Percentiles rank a stretch among this genome's conserved stretches.
Evolutionary conservation across 768 basidiomycete species (phyloP).

Genomic region (Boletus huronensis): DNA sequence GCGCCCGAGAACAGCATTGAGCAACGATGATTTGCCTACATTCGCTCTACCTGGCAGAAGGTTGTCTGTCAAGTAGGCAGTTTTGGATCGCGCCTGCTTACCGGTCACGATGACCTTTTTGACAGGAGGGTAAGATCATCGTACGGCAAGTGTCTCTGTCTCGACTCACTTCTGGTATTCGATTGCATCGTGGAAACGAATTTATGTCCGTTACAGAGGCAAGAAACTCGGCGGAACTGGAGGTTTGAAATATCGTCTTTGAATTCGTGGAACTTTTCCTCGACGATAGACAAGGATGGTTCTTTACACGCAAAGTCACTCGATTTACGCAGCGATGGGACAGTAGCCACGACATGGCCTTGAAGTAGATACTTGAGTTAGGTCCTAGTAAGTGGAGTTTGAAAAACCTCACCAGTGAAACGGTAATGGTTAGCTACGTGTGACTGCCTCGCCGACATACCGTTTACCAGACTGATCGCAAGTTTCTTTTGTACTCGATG

Average conservation of each 20-base stretch:
- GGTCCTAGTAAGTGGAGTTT: background rate
- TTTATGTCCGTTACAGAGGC: slow-evolving; percentile 14
- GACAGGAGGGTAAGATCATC: background rate
- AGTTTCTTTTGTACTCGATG: slow-evolving; percentile 1
- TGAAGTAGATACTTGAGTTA: background rate
- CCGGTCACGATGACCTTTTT: slow-evolving; percentile 28
- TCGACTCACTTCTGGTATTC: slow-evolving; percentile 29
- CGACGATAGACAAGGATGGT: background rate
- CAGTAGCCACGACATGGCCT: slow-evolving; percentile 16
- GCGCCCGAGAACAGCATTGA: slow-evolving; percentile 65
- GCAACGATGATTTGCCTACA: slow-evolving; percentile 69
- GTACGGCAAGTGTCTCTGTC: background rate
- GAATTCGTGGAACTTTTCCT: slow-evolving; percentile 15
- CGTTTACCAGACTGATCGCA: background rate
- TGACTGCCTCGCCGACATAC: too few species aligned
- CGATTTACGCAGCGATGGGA: background rate
- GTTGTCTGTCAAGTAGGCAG: background rate
- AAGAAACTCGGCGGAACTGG: slow-evolving; percentile 30
- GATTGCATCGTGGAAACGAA: slow-evolving; percentile 17
- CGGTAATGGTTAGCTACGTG: too few species aligned
- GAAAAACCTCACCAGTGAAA: too few species aligned
- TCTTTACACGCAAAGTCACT: background rate
- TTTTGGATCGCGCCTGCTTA: slow-evolving; percentile 3
- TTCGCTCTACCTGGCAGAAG: slow-evolving; percentile 63
- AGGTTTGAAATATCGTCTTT: slow-evolving; percentile 19